phyloP scores from a whole-genome alignment of 73 alveolate species.

The Paramecium sexaurelia region DNA sequence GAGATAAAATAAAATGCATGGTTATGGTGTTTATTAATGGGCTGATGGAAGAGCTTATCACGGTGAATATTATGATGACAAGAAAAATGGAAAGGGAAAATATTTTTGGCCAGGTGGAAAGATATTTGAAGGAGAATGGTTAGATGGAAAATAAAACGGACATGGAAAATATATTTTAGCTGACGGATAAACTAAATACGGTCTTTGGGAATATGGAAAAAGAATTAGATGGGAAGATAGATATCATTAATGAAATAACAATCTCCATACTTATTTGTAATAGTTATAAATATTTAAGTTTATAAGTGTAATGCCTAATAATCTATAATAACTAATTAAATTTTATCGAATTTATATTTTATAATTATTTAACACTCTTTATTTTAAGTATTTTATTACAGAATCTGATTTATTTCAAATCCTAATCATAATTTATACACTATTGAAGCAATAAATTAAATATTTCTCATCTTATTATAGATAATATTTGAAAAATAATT shows the following conservation, averaged over 20 bases:
- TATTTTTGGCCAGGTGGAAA: constrained; percentile 60
- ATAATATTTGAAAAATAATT: too few relatives aligned
- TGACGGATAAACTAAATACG: constrained; percentile 9
- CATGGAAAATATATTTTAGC: constrained; percentile 10
- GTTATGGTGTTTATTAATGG: constrained; percentile 81
- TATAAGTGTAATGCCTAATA: neutral
- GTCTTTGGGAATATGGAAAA: constrained; percentile 47
- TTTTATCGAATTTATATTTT: too few relatives aligned
- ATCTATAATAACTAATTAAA: neutral
- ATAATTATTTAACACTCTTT: too few relatives aligned
- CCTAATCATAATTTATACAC: too few relatives aligned
- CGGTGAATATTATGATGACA: constrained; percentile 73
- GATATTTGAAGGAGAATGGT: constrained; percentile 45
- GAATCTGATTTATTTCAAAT: too few relatives aligned
- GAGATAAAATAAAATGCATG: constrained; percentile 75
- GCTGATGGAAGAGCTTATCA: constrained; percentile 82
- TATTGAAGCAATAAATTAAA: too few relatives aligned
- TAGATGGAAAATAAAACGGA: constrained; percentile 37
- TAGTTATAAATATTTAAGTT: too few relatives aligned
- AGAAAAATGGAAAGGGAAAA: constrained; percentile 45
- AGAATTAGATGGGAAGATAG: constrained; percentile 30
- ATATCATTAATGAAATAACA: neutral
- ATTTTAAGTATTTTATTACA: too few relatives aligned
- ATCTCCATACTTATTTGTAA: neutral
- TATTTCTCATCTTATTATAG: too few relatives aligned